Evolutionary conservation across 2,329 filamentous ascomycete genomes (phyloP), one percentile per base, ranked within the genome.

Genomic region (Fusarium goolgardi): DNA sequence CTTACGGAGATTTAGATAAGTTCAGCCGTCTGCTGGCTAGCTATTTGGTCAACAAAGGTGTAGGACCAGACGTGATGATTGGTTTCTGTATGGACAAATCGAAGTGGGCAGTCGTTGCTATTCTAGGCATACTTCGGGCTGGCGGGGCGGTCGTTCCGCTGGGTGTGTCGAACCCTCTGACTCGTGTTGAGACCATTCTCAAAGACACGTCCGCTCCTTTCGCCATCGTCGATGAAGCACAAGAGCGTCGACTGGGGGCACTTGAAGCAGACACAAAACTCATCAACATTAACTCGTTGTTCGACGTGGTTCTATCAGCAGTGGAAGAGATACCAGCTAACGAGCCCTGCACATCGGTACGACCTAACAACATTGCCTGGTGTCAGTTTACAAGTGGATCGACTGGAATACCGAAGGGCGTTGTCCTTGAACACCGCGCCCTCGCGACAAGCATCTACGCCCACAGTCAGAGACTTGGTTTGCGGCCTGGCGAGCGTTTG

Each of bases 81-180:
- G 49, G 49, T n/a, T 16, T 52, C 6, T 52, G 49, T 31, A 34
- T 52, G 49, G 49, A 41, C n/a, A 52, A 52, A 29, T 52, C 49
- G 9, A 40, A 31, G 15, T 52, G 49, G 49, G 27, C 49, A 31
- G 21, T 52, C n/a, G 35, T 52, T 29, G 35, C 23, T 31, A 52
- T 52, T 20, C 34, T 52, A 34, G 49, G 25, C 16, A 39, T 52
- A 31, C 49, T 52, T 40, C 34, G 35, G 13, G 49, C 49, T 23
- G 49, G 49, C 49, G 49, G 49, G 4, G 49, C 35, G 35, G 49
- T 52, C n/a, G 25, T 41, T 21, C 25, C 49, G 9, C 34, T 52
- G 11, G 49, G 49, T 40, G 49, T 40, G n/a, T 40, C 34, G 11
- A 27, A 52, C 18, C 49, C 49, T 25, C 25, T 52, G n/a, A n/a